Conservation (phyloP, 108 stramenopile species). For the Aurantiochytrium sp. region DNA sequence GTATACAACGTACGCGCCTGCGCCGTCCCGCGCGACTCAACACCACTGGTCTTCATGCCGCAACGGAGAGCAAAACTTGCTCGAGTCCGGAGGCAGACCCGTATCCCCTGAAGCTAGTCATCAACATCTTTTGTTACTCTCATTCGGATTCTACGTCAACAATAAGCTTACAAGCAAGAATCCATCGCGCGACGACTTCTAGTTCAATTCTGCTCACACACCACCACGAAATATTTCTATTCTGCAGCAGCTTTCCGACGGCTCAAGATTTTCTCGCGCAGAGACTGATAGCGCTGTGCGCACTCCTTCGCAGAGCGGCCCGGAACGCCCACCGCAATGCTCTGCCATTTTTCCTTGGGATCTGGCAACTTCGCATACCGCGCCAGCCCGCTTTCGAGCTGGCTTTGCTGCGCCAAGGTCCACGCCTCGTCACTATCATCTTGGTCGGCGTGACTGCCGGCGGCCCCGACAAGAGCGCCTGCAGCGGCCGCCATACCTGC, state of each 20-base stretch:
- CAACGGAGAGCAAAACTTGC: no score
- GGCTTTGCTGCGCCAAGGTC: neutral
- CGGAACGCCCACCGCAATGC: neutral
- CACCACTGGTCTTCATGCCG: no score
- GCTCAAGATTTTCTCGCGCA: neutral
- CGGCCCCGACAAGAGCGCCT: neutral
- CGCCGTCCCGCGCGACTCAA: no score
- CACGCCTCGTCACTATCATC: neutral
- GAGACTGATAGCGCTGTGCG: neutral
- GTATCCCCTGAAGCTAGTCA: no score
- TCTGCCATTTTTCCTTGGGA: neutral
- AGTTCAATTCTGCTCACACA: no score
- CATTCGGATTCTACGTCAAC: no score
- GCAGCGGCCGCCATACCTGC: neutral
- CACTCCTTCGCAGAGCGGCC: slow-evolving; percentile 14
- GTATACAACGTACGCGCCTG: no score
- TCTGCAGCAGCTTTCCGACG: neutral
- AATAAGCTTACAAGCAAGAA: no score
- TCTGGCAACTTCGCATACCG: neutral
- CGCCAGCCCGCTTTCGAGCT: neutral
- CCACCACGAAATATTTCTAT: no score
- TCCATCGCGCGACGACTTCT: no score
- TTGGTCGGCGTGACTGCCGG: neutral
- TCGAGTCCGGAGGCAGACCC: no score
- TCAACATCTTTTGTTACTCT: no score